phyloP scores from a whole-genome alignment of 805 yeast species.

The Lipomyces anomalus region DNA sequence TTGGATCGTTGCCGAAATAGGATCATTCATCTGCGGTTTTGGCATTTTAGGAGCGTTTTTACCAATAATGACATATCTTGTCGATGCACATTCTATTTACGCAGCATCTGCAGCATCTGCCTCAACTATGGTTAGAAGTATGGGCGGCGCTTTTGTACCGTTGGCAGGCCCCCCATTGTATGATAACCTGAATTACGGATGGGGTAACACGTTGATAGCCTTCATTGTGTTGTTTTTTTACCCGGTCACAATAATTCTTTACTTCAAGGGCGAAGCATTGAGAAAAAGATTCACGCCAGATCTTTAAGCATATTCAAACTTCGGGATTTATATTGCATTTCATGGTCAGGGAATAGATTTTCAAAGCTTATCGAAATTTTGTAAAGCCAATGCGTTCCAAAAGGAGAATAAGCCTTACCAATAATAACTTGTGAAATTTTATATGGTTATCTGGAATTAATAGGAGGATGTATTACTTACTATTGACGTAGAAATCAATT shows the following conservation, averaged over 20 bases:
- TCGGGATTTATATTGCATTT: too few relatives aligned
- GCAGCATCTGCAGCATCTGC: slow-evolving; percentile 69
- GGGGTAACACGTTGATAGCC: slow-evolving; percentile 47
- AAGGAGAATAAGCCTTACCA: too few relatives aligned
- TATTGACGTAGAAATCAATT: too few relatives aligned
- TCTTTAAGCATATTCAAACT: too few relatives aligned
- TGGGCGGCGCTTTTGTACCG: slow-evolving; percentile 64
- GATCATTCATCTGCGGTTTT: slow-evolving; percentile 55
- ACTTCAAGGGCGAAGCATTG: slow-evolving; percentile 45
- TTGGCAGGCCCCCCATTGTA: slow-evolving; percentile 51
- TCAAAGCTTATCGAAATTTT: too few relatives aligned
- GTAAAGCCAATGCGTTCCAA: too few relatives aligned
- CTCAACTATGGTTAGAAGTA: slow-evolving; percentile 60
- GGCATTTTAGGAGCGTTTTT: slow-evolving; percentile 59
- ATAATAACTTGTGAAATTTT: too few relatives aligned
- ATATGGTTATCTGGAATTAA: too few relatives aligned
- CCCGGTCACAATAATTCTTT: slow-evolving; percentile 57
- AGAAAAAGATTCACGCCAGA: not conserved
- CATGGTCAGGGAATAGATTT: too few relatives aligned
- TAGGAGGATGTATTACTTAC: too few relatives aligned
- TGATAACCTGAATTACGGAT: slow-evolving; percentile 16
- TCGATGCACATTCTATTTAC: slow-evolving; percentile 63
- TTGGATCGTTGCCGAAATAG: slow-evolving; percentile 61
- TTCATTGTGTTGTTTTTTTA: slow-evolving; percentile 52
- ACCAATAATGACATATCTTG: slow-evolving; percentile 58